These are phyloP conservation scores for Oryza officinalis DNA, from an alignment of 176 grass and related monocot genomes.

Conservation along the genomic window DNA sequence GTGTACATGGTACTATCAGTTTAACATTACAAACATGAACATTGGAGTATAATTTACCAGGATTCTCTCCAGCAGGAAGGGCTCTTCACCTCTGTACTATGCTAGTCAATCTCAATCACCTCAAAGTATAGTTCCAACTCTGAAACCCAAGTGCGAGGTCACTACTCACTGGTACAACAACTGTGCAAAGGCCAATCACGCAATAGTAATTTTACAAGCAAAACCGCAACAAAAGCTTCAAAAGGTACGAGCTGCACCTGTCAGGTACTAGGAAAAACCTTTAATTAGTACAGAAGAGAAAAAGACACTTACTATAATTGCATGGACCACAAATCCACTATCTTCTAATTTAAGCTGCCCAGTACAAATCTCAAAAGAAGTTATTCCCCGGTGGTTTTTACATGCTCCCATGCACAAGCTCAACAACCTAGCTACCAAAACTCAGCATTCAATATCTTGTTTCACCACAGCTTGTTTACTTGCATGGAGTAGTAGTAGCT, in stretches of 20 bases:
- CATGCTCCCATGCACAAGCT: conserved; percentile 23
- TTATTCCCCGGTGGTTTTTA: conserved; percentile 3
- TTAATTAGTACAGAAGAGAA: conserved; percentile 30
- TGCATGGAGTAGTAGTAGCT: not conserved
- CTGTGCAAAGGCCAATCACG: conserved; percentile 15
- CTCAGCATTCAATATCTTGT: not conserved
- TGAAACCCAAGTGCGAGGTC: conserved; percentile 27
- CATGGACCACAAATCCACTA: conserved; percentile 59
- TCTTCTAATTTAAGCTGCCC: conserved; percentile 33
- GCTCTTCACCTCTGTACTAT: conserved; percentile 23
- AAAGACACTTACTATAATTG: conserved; percentile 34
- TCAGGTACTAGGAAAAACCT: not conserved
- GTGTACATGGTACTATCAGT: not conserved
- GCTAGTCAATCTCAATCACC: not conserved
- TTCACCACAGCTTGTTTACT: not conserved
- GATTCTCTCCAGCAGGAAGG: not conserved
- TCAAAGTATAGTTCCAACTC: conserved; percentile 14
- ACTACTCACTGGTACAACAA: not conserved
- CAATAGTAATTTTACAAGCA: not conserved
- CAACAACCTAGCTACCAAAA: conserved; percentile 15
- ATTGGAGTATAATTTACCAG: not conserved
- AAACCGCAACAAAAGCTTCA: conserved; percentile 4
- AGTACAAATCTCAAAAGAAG: conserved; percentile 55
- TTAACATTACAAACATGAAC: not conserved
- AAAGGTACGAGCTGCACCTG: conserved; percentile 26